Conservation (phyloP, 768 basidiomycete genomes). For the Termitomyces sp. region DNA sequence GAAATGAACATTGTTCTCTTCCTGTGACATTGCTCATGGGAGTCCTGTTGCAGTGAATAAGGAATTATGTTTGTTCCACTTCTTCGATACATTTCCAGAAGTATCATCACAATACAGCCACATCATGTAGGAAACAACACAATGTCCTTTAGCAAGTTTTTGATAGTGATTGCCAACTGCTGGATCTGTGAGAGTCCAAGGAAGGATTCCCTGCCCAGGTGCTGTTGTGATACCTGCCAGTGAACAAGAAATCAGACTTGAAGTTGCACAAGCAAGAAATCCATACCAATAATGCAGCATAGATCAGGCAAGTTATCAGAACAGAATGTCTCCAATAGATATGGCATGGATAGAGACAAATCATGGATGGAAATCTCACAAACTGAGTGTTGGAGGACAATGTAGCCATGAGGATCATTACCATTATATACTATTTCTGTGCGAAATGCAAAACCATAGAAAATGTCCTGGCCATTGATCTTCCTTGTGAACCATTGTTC, state of each 20-base stretch:
- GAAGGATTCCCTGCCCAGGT: neutral
- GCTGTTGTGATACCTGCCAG: neutral
- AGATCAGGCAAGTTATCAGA: neutral
- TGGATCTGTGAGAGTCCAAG: neutral
- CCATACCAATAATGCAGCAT: neutral
- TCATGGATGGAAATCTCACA: too few species aligned
- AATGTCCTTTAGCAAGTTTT: neutral
- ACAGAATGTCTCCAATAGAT: too few species aligned
- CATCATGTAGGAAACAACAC: neutral
- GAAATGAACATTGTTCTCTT: conserved; percentile 30
- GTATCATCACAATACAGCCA: conserved; percentile 14
- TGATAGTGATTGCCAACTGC: neutral
- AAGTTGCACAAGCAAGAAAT: too few species aligned
- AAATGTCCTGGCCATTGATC: too few species aligned
- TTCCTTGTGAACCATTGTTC: too few species aligned
- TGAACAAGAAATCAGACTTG: neutral
- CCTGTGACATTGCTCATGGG: conserved; percentile 15
- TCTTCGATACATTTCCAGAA: conserved; percentile 31
- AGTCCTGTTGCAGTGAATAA: conserved; percentile 26
- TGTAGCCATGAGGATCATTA: too few species aligned
- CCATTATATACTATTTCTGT: too few species aligned
- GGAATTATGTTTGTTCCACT: conserved; percentile 33
- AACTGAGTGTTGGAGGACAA: too few species aligned
- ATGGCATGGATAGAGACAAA: too few species aligned
- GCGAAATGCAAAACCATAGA: too few species aligned